These are phyloP conservation scores for Colletotrichum sp. DNA, from an alignment of 2,329 filamentous ascomycete genomes.

Conservation along the genomic window DNA sequence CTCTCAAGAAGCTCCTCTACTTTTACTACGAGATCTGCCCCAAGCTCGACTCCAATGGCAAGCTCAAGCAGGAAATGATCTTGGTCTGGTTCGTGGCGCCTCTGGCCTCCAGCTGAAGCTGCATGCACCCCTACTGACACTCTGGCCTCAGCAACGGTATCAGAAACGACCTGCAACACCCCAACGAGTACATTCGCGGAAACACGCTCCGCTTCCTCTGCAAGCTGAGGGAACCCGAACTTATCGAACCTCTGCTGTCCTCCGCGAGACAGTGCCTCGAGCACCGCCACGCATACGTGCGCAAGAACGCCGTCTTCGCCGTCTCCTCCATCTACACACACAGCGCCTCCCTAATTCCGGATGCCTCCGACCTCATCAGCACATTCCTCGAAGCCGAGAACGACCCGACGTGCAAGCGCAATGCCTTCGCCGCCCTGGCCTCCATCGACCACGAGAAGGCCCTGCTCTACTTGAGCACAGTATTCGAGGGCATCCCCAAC, in stretches of 20 bases:
- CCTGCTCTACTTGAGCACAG: slow-evolving; percentile 82
- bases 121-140: slow-evolving; percentile 5
- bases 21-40: slow-evolving; percentile 99
- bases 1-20: slow-evolving; percentile 96
- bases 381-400: slow-evolving; percentile 90
- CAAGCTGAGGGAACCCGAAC: slow-evolving; percentile 93
- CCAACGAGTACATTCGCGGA: slow-evolving; percentile 97
- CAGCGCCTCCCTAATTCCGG: slow-evolving; percentile 89
- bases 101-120: not conserved
- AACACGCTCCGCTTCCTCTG: slow-evolving; percentile 98
- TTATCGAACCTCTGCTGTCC: slow-evolving; percentile 94
- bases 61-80: slow-evolving; percentile 99
- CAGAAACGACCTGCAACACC: slow-evolving; percentile 93
- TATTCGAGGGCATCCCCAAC: slow-evolving; percentile 93
- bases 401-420: slow-evolving; percentile 96
- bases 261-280: slow-evolving; percentile 92
- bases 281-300: slow-evolving; percentile 95
- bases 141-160: slow-evolving; percentile 81
- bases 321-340: slow-evolving; percentile 92
- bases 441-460: slow-evolving; percentile 95
- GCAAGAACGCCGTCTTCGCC: slow-evolving; percentile 97
- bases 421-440: slow-evolving; percentile 90
- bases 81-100: slow-evolving; percentile 78
- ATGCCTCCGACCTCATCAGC: slow-evolving; percentile 90
- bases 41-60: slow-evolving; percentile 89